Percentiles rank a stretch among this genome's conserved stretches.
Conservation (phyloP, 805 yeast species). For the Wickerhamomyces alni region DNA sequence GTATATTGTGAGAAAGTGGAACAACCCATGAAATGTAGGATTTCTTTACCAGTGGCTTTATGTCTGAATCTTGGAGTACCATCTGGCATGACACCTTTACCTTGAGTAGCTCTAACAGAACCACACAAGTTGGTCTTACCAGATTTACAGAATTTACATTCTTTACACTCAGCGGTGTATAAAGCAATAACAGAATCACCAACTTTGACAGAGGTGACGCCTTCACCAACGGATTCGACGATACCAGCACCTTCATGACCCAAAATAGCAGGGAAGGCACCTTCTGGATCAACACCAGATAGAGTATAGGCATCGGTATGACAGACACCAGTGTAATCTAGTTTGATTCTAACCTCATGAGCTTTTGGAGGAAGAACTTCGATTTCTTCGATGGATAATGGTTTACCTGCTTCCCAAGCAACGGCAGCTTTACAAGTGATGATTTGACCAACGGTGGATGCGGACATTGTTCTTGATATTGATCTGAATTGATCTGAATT, state of each 20-base stretch:
- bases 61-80: conserved; percentile 89
- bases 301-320: conserved; percentile 98
- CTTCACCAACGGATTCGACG: conserved; percentile 93
- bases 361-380: conserved; percentile 94
- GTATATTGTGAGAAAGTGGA: conserved; percentile 96
- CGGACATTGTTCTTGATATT: conserved; percentile 1
- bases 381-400: conserved; percentile 76
- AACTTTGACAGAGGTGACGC: conserved; percentile 79
- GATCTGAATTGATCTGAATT: too few relatives aligned
- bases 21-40: conserved; percentile 96
- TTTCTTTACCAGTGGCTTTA: conserved; percentile 64
- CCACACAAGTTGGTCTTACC: conserved; percentile 97
- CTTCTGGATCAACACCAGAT: conserved; percentile 94
- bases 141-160: conserved; percentile 90
- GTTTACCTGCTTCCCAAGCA: conserved; percentile 93
- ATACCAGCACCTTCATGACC: conserved; percentile 99
- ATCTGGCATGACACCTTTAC: conserved; percentile 98
- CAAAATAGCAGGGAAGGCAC: conserved; percentile 84
- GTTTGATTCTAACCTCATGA: conserved; percentile 92
- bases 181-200: conserved; percentile 94
- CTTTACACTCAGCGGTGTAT: conserved; percentile 94
- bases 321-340: conserved; percentile 89
- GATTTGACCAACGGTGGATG: conserved; percentile 25
- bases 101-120: conserved; percentile 94
- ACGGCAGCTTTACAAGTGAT: conserved; percentile 94